These are phyloP conservation scores for Cylindrotheca closterium DNA, from an alignment of 108 stramenopile species.

Conservation along the genomic window DNA sequence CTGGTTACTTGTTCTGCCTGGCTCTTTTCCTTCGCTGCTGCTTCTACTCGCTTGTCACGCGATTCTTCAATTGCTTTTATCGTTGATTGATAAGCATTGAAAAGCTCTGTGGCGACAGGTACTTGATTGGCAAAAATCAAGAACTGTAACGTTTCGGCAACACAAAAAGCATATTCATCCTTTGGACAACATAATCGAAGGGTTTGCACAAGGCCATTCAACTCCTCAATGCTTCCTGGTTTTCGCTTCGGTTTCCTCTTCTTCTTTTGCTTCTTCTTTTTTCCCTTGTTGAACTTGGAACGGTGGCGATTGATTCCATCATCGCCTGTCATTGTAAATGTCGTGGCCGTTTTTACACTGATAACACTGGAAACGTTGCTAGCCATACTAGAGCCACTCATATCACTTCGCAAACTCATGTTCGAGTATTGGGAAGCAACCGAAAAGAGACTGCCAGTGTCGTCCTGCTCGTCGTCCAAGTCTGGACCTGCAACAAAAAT, in stretches of 20 bases:
- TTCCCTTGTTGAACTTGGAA: constrained; percentile 83
- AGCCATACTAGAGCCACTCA: constrained; percentile 45
- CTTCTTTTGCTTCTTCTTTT: constrained; percentile 72
- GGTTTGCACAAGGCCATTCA: constrained; percentile 50
- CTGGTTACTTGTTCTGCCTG: constrained; percentile 26
- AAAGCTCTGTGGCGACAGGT: constrained; percentile 40
- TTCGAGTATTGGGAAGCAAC: constrained; percentile 68
- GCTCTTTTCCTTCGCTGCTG: constrained; percentile 8
- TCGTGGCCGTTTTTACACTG: constrained; percentile 59
- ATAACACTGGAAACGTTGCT: constrained; percentile 76
- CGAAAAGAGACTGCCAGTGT: constrained; percentile 77
- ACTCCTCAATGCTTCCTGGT: constrained; percentile 83
- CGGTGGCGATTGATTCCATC: constrained; percentile 70
- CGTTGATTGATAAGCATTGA: constrained; percentile 47
- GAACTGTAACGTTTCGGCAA: constrained; percentile 71
- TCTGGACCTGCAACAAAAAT: constrained; percentile 40
- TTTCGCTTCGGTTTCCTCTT: constrained; percentile 41
- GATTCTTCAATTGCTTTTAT: constrained; percentile 21
- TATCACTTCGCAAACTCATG: constrained; percentile 55
- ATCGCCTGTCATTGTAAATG: constrained; percentile 70
- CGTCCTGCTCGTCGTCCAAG: constrained; percentile 28
- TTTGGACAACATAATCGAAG: constrained; percentile 54
- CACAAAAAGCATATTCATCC: constrained; percentile 37
- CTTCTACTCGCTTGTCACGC: constrained; percentile 27
- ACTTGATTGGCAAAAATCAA: constrained; percentile 47